Evolutionary conservation across 345 rosid species (phyloP).

Genomic region (Gynandropsis gynandra): DNA sequence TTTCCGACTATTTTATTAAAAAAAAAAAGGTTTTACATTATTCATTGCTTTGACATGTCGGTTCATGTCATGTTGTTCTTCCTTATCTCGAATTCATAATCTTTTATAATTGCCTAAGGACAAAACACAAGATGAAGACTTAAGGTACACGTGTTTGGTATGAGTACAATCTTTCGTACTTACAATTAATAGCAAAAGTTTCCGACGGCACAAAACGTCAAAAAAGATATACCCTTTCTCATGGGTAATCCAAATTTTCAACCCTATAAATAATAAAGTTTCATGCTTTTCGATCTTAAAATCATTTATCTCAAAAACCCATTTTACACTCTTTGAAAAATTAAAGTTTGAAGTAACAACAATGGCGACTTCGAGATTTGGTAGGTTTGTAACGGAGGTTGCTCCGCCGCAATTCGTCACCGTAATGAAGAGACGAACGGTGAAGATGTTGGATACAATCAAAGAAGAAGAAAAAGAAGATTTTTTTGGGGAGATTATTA

Average conservation of each 20-base stretch:
- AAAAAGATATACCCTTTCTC: conserved; percentile 23
- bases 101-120: too few relatives aligned
- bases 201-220: conserved; percentile 29
- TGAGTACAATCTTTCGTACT: conserved; percentile 1
- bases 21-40: too few relatives aligned
- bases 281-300: conserved; percentile 16
- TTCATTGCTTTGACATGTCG: too few relatives aligned
- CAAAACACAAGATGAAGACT: not conserved
- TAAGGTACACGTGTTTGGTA: conserved; percentile 11
- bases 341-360: not conserved
- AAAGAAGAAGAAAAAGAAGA: conserved; percentile 66
- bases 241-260: conserved; percentile 4
- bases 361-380: conserved; percentile 64
- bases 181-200: conserved; percentile 22
- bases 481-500: conserved; percentile 20
- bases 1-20: too few relatives aligned
- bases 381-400: conserved; percentile 65
- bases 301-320: not conserved
- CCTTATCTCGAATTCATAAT: too few relatives aligned
- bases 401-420: conserved; percentile 74
- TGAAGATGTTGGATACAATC: conserved; percentile 66
- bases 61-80: too few relatives aligned
- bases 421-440: conserved; percentile 49
- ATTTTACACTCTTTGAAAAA: not conserved
- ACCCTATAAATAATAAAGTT: conserved; percentile 11